These are phyloP conservation scores for Vicia villosa DNA, from an alignment of 306 rosid species.

Conservation along the genomic window DNA sequence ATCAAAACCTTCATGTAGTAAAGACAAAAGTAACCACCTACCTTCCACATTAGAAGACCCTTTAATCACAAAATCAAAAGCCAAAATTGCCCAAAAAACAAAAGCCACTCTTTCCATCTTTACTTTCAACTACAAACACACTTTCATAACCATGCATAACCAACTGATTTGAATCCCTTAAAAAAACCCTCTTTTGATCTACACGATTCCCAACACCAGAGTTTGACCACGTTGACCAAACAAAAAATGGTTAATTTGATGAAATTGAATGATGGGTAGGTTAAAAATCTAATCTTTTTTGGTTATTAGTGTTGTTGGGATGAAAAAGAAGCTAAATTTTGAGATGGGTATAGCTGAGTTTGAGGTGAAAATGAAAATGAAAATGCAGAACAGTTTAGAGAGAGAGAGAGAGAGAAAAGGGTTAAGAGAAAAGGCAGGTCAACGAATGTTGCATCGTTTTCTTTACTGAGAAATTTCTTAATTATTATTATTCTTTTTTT, in stretches of 20 bases:
- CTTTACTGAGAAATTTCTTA: constrained; percentile 36
- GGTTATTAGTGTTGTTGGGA: background rate
- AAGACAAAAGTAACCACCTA: constrained; percentile 43
- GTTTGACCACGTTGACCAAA: constrained; percentile 44
- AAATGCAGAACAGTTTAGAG: constrained; percentile 38
- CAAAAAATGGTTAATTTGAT: constrained; percentile 2
- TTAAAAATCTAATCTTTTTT: constrained; percentile 29
- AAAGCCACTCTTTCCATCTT: constrained; percentile 44
- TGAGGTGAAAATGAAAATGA: constrained; percentile 44
- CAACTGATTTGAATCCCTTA: constrained; percentile 29
- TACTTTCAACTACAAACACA: constrained; percentile 31
- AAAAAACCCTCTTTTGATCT: constrained; percentile 42
- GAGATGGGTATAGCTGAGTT: constrained; percentile 23
- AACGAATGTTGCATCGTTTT: constrained; percentile 44
- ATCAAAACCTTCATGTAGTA: constrained; percentile 8
- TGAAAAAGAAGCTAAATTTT: constrained; percentile 40
- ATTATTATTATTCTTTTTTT: constrained; percentile 19
- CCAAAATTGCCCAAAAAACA: constrained; percentile 53
- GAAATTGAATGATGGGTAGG: constrained; percentile 37
- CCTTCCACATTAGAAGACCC: constrained; percentile 75
- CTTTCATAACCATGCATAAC: constrained; percentile 42
- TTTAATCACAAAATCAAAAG: constrained; percentile 52
- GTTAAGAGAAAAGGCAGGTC: constrained; percentile 36
- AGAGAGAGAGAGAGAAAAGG: constrained; percentile 22
- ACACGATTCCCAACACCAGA: constrained; percentile 29